Percentiles rank a stretch among this genome's conserved stretches.
These are phyloP conservation scores for Umbelopsis sp. DNA, from an alignment of 192 early-diverging fungal genomes.

Conservation along the genomic window DNA sequence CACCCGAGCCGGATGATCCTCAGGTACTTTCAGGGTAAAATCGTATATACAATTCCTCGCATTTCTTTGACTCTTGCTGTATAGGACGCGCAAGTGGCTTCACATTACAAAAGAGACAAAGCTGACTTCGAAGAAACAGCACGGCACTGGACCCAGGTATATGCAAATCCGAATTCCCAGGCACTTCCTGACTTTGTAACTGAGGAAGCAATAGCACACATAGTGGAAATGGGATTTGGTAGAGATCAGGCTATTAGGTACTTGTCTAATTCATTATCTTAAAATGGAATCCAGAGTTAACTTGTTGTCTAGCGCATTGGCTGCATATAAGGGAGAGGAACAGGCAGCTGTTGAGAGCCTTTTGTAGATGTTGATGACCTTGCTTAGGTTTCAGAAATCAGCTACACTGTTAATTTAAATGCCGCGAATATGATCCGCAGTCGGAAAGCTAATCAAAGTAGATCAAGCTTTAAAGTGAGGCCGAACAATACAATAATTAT, in stretches of 20 bases:
- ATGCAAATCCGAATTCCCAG: conserved; percentile 39
- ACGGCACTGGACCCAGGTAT: conserved; percentile 50
- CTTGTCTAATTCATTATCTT: no score
- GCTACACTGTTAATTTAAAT: no score
- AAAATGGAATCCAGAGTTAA: no score
- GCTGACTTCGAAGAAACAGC: conserved; percentile 48
- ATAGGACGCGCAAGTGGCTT: conserved; percentile 58
- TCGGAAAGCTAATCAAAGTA: no score
- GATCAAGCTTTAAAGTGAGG: no score
- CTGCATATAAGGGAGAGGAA: conserved; percentile 8
- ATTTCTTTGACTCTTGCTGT: background rate
- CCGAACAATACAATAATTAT: no score
- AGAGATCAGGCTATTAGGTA: conserved; percentile 10
- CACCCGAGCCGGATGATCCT: conserved; percentile 58
- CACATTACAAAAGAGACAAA: conserved; percentile 46
- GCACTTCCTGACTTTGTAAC: conserved; percentile 12
- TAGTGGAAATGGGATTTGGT: conserved; percentile 28
- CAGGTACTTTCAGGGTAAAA: conserved; percentile 34
- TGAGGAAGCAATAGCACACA: background rate
- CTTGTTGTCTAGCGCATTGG: background rate
- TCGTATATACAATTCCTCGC: background rate
- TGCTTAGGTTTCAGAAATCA: no score
- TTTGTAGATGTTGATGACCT: background rate
- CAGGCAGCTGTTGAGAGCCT: conserved; percentile 9
- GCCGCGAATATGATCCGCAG: no score